A percentile compares a stretch with the other conserved stretches of the same genome.
phyloP scores from a whole-genome alignment of 2,329 filamentous ascomycete species.

The Penicillium sp. region DNA sequence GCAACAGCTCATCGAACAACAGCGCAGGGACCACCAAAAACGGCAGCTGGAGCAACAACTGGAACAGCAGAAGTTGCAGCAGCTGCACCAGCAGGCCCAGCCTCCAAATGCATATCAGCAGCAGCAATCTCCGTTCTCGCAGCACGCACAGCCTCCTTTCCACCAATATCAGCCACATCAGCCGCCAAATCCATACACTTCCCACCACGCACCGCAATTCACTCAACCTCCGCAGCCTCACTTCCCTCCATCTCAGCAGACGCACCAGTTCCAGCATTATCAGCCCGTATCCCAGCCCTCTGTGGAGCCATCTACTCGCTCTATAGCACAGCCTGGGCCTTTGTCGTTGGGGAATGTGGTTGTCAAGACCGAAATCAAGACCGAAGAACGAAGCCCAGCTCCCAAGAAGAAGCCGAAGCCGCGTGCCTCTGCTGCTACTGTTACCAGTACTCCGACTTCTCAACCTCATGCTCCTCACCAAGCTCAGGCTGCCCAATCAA shows the following conservation, averaged over 20 bases:
- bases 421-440: background rate
- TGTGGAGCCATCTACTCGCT: slow-evolving; percentile 6
- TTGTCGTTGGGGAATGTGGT: background rate
- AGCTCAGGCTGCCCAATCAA: slow-evolving; percentile 4
- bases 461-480: slow-evolving; percentile 7
- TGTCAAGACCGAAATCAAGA: slow-evolving; percentile 6
- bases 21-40: no score
- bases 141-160: slow-evolving; percentile 22
- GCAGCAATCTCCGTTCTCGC: slow-evolving; percentile 20
- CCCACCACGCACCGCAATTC: slow-evolving; percentile 21
- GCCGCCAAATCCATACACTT: slow-evolving; percentile 10
- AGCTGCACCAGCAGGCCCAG: slow-evolving; percentile 12
- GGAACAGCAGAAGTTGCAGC: slow-evolving; percentile 19
- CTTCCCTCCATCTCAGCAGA: slow-evolving; percentile 16
- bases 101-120: slow-evolving; percentile 23
- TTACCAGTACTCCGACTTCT: background rate
- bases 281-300: slow-evolving; percentile 19
- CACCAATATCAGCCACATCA: slow-evolving; percentile 22
- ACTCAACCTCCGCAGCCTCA: slow-evolving; percentile 18
- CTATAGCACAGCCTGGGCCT: slow-evolving; percentile 3
- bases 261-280: slow-evolving; percentile 25
- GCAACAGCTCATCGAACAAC: slow-evolving; percentile 19
- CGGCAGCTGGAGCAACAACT: slow-evolving; percentile 11
- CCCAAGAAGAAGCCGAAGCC: slow-evolving; percentile 25
- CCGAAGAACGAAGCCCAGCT: slow-evolving; percentile 16